Evolutionary conservation across 2,329 filamentous ascomycete genomes (phyloP), one percentile per base, ranked within the genome.

Genomic region (Aspergillus arachidicola): DNA sequence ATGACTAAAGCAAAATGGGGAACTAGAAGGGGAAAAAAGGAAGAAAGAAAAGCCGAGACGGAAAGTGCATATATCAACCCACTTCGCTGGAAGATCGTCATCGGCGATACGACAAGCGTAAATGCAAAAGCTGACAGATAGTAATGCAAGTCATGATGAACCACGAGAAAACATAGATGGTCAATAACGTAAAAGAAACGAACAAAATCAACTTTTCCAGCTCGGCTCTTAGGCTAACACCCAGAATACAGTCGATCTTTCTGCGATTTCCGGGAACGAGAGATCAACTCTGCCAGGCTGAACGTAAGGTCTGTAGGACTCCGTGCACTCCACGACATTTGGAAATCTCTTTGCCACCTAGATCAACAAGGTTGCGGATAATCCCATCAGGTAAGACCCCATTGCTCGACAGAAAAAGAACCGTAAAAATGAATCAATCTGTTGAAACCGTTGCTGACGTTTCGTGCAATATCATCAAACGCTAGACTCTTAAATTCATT

Each of bases 401-500:
- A 63, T 78, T 78, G 71, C 83, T 85, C 62, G 79, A 80, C 61
- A 89, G 79, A 67, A 84, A 41, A 82, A 70, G 84, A 81, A 72
- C 84, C 84, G 75, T 91, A 91, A 76, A 89, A 36, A 54, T 85
- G 84, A 69, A 91, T 80, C 48, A 60, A 93, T 73, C 85, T 85
- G 63, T 82, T 83, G 72, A 91, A 80, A 56, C 90, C 90, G 66
- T 80, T 80, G 63, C 81, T 80, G 64, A 82, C 82, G 71, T 79
- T 78, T 71, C 81, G 81, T 66, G 83, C 76, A 62, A 75, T 81
- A 77, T 93, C 91, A 73, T 89, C 86, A 65, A 89, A 79, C 60
- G 91, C 90, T 74, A 86, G 83, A 71, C 82, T 80, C 67, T 87
- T 86, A 51, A 79, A 93, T 75, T 93, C 90, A 73, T 86, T 82